phyloP scores from a whole-genome alignment of 1,139 yeast species.

The Hemisphaericaspora subhashii region DNA sequence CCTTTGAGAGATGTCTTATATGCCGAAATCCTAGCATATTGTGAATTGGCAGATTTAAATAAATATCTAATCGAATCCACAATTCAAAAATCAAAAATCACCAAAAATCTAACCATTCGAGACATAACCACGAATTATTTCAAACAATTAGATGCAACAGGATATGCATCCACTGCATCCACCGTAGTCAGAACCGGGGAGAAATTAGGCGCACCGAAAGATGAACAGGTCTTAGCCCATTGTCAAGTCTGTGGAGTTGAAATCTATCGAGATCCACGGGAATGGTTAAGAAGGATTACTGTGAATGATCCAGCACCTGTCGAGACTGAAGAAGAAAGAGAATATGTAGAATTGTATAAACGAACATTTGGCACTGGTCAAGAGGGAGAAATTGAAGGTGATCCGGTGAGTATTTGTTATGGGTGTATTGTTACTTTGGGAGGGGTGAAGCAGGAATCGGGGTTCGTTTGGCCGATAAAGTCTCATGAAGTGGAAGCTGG shows the following conservation, averaged over 20 bases:
- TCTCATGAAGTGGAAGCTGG: conserved; percentile 3
- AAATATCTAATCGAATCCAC: conserved; percentile 21
- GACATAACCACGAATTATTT: conserved; percentile 79
- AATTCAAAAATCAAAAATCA: conserved; percentile 33
- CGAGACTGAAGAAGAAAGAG: conserved; percentile 47
- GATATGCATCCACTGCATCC: conserved; percentile 88
- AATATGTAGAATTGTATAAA: conserved; percentile 28
- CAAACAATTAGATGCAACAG: conserved; percentile 64
- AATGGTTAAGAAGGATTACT: conserved; percentile 76
- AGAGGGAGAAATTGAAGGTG: conserved; percentile 3
- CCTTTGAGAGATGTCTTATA: conserved; percentile 76
- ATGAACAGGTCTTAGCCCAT: conserved; percentile 14
- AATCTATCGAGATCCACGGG: conserved; percentile 56
- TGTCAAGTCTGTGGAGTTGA: conserved; percentile 57
- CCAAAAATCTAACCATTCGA: conserved; percentile 75
- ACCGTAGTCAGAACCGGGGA: conserved; percentile 91
- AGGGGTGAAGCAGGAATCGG: conserved; percentile 32
- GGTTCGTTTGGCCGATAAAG: conserved; percentile 56
- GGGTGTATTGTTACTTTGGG: conserved; percentile 73
- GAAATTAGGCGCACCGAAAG: conserved; percentile 61
- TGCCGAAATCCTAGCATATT: conserved; percentile 63
- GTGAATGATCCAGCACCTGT: conserved; percentile 59
- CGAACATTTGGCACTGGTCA: conserved; percentile 15
- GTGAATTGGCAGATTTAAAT: conserved; percentile 33
- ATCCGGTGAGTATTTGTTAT: conserved; percentile 56